phyloP scores from a whole-genome alignment of 2,329 filamentous ascomycete genomes.

The Ceratocystis smalleyi region DNA sequence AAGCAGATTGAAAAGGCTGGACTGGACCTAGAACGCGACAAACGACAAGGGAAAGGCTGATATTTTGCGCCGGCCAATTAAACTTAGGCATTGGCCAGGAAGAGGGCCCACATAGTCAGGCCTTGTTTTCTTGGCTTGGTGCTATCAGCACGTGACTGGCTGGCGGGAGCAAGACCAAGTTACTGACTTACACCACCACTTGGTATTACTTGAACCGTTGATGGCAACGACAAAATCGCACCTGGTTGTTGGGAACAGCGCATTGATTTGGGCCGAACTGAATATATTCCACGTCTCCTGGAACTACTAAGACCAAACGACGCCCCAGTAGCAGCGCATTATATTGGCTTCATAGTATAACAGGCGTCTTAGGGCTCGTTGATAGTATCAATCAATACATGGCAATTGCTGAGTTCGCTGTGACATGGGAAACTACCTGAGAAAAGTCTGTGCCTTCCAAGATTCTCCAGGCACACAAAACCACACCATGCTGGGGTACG shows the following conservation, averaged over 20 bases:
- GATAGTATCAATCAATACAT: not conserved
- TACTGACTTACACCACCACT: too few species aligned
- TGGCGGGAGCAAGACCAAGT: not conserved
- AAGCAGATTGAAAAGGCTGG: slow-evolving; percentile 11
- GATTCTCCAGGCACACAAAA: not conserved
- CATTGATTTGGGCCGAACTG: not conserved
- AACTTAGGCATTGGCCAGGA: not conserved
- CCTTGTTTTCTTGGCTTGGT: not conserved
- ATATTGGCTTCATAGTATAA: not conserved
- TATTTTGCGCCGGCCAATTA: slow-evolving; percentile 15
- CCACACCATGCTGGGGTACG: not conserved
- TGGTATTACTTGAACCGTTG: too few species aligned
- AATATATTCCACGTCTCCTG: too few species aligned
- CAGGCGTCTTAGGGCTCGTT: not conserved
- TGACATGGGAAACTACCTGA: not conserved
- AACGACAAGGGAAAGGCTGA: slow-evolving; percentile 14
- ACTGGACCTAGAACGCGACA: slow-evolving; percentile 13
- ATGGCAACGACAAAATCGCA: too few species aligned
- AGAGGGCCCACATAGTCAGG: not conserved
- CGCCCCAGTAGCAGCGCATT: not conserved
- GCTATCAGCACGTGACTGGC: slow-evolving; percentile 5
- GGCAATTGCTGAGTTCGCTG: not conserved
- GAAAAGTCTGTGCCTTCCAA: not conserved
- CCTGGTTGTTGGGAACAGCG: not conserved
- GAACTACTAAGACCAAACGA: too few species aligned